Conservation (phyloP, 2,329 filamentous ascomycete species). For the Colletotrichum spinosum region DNA sequence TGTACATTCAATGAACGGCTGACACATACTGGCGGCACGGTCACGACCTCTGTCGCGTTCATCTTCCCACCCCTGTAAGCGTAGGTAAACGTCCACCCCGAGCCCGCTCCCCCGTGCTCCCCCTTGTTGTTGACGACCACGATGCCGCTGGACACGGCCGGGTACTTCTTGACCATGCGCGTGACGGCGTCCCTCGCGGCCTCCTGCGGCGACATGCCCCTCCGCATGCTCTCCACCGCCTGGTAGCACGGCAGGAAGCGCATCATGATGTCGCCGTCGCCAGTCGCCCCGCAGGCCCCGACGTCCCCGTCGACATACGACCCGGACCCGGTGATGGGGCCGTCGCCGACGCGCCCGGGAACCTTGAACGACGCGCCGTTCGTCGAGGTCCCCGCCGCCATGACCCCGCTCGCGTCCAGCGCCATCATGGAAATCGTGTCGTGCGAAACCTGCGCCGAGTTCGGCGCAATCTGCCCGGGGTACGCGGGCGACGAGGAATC, state of each 20-base stretch:
- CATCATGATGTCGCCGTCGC: conserved; percentile 69
- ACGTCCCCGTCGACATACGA: conserved; percentile 66
- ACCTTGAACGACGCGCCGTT: conserved; percentile 67
- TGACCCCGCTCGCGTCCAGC: conserved; percentile 55
- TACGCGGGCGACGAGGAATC: conserved; percentile 38
- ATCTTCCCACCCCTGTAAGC: conserved; percentile 61
- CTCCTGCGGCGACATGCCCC: conserved; percentile 58
- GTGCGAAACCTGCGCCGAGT: conserved; percentile 50
- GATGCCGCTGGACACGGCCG: conserved; percentile 58
- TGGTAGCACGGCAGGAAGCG: conserved; percentile 69
- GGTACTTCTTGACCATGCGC: conserved; percentile 62
- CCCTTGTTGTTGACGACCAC: conserved; percentile 63
- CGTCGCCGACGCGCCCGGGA: conserved; percentile 67
- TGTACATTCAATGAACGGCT: conserved; percentile 3
- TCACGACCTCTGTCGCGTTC: conserved; percentile 57
- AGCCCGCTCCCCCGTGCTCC: conserved; percentile 62
- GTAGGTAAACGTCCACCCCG: conserved; percentile 67
- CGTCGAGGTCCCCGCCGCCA: conserved; percentile 67
- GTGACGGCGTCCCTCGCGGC: conserved; percentile 63
- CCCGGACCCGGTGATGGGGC: conserved; percentile 65
- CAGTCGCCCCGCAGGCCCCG: conserved; percentile 67
- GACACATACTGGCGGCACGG: conserved; percentile 44
- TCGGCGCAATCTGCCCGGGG: conserved; percentile 34
- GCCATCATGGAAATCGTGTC: conserved; percentile 67
- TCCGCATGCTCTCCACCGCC: conserved; percentile 64